A percentile compares a stretch with the other conserved stretches of the same genome.
Evolutionary conservation across 257 asterid genomes (phyloP).

Genomic region (Jasminum sambac): DNA sequence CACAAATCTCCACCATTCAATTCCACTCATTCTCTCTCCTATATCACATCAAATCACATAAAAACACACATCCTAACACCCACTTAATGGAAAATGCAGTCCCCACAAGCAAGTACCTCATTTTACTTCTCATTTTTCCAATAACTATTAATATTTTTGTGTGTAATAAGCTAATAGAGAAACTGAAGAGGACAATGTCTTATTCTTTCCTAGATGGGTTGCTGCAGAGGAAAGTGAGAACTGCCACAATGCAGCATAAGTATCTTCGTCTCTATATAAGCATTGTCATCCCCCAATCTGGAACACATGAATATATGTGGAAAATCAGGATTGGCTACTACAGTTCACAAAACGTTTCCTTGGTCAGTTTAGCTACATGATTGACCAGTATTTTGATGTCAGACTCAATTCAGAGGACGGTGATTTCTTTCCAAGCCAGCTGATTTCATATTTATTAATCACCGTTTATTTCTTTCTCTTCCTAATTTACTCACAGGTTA

Average conservation of each 20-base stretch:
- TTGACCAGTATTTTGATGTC: slow-evolving; percentile 1
- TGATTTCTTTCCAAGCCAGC: background rate
- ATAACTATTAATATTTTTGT: slow-evolving; percentile 2
- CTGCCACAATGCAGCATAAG: slow-evolving; percentile 4
- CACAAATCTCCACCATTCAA: too few species aligned
- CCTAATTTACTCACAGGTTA: background rate
- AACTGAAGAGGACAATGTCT: background rate
- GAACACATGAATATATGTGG: background rate
- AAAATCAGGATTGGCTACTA: background rate
- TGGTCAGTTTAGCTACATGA: background rate
- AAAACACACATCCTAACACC: background rate
- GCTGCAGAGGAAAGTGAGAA: background rate
- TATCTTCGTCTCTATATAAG: background rate
- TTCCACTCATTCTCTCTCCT: too few species aligned
- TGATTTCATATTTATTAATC: background rate
- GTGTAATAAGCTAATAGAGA: background rate
- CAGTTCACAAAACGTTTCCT: background rate
- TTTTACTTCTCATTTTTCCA: slow-evolving; percentile 15
- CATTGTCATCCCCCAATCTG: background rate
- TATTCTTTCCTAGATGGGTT: background rate
- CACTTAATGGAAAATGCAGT: slow-evolving; percentile 4
- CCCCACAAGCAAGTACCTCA: slow-evolving; percentile 8
- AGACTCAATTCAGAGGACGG: background rate
- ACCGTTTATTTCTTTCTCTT: slow-evolving; percentile 9
- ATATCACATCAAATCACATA: background rate